phyloP scores from a whole-genome alignment of 768 basidiomycete genomes.

The Baorangia bicolor region DNA sequence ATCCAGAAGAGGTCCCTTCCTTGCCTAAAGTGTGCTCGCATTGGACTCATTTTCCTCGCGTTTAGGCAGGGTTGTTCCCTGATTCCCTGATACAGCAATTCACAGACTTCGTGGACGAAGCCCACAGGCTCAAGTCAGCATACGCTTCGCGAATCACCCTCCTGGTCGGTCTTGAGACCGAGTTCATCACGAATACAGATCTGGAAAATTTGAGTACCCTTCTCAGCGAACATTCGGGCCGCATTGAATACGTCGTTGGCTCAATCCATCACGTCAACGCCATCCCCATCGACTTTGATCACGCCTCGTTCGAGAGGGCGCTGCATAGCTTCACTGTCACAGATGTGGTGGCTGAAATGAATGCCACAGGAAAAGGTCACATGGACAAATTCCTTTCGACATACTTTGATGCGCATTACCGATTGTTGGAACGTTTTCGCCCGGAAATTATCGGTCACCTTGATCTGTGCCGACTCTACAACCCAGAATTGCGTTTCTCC shows the following conservation, averaged over 20 bases:
- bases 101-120: constrained; percentile 70
- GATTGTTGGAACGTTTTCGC: constrained; percentile 62
- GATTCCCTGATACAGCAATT: constrained; percentile 63
- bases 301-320: constrained; percentile 61
- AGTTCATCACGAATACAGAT: constrained; percentile 73
- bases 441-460: constrained; percentile 94
- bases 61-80: constrained; percentile 55
- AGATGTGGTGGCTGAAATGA: constrained; percentile 25
- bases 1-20: constrained; percentile 86
- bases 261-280: constrained; percentile 88
- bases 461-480: constrained; percentile 88
- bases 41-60: constrained; percentile 15
- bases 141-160: constrained; percentile 71
- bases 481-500: constrained; percentile 56
- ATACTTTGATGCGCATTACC: constrained; percentile 87
- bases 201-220: constrained; percentile 55
- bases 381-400: constrained; percentile 51
- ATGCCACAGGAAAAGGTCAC: constrained; percentile 23
- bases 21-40: constrained; percentile 7
- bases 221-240: constrained; percentile 44
- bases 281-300: constrained; percentile 92
- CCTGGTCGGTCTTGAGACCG: constrained; percentile 91
- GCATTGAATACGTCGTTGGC: constrained; percentile 88
- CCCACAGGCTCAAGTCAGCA: constrained; percentile 64
- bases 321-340: constrained; percentile 44